Percentiles rank a stretch among this genome's conserved stretches.
phyloP scores from a whole-genome alignment of 257 asterid genomes.

The Gentiana macrophylla region DNA sequence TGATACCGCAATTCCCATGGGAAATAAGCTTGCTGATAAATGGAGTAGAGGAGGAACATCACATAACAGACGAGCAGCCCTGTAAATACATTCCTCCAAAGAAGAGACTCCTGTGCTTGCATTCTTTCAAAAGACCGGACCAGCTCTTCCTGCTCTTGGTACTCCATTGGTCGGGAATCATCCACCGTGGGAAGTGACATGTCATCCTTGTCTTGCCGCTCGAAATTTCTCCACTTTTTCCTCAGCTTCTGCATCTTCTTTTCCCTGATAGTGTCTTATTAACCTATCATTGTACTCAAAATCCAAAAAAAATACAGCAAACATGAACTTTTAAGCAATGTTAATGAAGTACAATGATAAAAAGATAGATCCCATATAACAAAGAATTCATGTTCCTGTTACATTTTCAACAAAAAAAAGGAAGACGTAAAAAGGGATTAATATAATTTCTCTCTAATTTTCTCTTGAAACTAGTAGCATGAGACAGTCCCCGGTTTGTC shows the following conservation, averaged over 20 bases:
- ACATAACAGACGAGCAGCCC: conserved; percentile 51
- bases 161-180: conserved; percentile 60
- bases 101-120: conserved; percentile 60
- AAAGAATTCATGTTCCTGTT: too few relatives aligned
- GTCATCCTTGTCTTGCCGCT: conserved; percentile 25
- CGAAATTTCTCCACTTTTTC: conserved; percentile 49
- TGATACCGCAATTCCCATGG: conserved; percentile 91
- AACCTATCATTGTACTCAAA: too few relatives aligned
- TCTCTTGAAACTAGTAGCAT: too few relatives aligned
- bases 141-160: conserved; percentile 69
- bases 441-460: too few relatives aligned
- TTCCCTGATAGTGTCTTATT: too few relatives aligned
- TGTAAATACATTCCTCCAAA: conserved; percentile 75
- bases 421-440: too few relatives aligned
- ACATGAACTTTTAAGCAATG: too few relatives aligned
- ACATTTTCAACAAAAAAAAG: too few relatives aligned
- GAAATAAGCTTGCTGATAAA: conserved; percentile 59
- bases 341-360: too few relatives aligned
- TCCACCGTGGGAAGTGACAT: conserved; percentile 76
- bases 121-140: conserved; percentile 66
- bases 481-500: too few relatives aligned
- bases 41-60: conserved; percentile 57
- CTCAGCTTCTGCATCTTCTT: conserved; percentile 42
- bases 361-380: too few relatives aligned
- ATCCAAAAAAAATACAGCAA: too few relatives aligned